Base-by-base conservation (phyloP, 176 grass and related monocot species). In the Aegilops sharonensis region DNA sequence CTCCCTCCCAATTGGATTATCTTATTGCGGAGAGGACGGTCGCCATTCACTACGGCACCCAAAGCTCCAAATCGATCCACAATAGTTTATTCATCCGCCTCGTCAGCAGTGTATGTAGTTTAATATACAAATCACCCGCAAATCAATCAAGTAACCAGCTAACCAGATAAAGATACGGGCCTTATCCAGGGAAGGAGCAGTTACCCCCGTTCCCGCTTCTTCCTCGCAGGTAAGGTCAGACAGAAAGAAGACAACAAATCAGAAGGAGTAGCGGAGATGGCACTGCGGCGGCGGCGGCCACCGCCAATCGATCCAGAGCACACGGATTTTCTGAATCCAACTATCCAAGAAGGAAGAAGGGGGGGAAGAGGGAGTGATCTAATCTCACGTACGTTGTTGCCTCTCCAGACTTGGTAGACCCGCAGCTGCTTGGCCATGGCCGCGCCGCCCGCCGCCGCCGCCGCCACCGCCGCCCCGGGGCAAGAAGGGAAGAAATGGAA, bases 321-420 rank as follows among this genome's bases (percentile, higher is more conserved):
- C 14, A 31, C 40, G 31, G 24, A 29, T 72, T 71, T 66, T 84
- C 52, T 37, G 75, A 65, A 79, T 13, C 18, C 50, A 18, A 18
- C 50, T 54, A 54, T 54, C 50, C 64, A 84, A 76, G 50, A 62
- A 36, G 24, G 47, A 75, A 57, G 2, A 45, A 36, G n/a, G 59
- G 47, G 48, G 21, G 10, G 27, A 27, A 27, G 27, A 61, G 57
- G 56, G 30, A 61, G 57, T 57, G 77, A 75, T 59, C 13, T 1
- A 47, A 83, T 65, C 84, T 54, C 82, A 87, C 95, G 92, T 83
- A 93, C 93, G 93, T 94, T 98, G 29, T 88, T 92, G 62, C 87
- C 93, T 84, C 64, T 95, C 97, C 92, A 98, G 87, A 54, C 86
- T 89, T 95, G 88, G 85, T 92, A 91, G 9, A 94, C 90, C 77